A percentile compares a stretch with the other conserved stretches of the same genome.
These are phyloP conservation scores for Zalaria sp. DNA, from an alignment of 2,329 filamentous ascomycete species.

Conservation along the genomic window DNA sequence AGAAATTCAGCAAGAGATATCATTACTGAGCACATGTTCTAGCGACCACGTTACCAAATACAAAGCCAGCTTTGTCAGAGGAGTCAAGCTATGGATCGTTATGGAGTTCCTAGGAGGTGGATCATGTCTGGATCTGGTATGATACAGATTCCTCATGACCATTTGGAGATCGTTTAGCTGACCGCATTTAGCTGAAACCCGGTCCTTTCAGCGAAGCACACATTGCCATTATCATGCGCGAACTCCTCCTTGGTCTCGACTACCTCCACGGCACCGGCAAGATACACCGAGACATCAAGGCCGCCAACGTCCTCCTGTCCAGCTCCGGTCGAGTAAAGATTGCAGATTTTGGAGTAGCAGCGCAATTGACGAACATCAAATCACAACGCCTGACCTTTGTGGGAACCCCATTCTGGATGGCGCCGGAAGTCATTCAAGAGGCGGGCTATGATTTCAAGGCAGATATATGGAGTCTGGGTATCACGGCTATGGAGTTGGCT, in stretches of 20 bases:
- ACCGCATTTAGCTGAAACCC: conserved; percentile 57
- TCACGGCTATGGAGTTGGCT: conserved; percentile 81
- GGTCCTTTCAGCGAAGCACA: conserved; percentile 78
- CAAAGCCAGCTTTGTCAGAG: conserved; percentile 88
- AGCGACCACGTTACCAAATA: conserved; percentile 93
- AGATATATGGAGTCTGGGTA: conserved; percentile 86
- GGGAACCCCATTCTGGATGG: conserved; percentile 96
- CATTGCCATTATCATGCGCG: conserved; percentile 86
- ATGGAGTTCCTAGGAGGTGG: conserved; percentile 97
- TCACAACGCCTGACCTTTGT: conserved; percentile 96
- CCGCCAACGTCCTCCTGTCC: conserved; percentile 88
- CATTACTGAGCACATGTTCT: conserved; percentile 84
- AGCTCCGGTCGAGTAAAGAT: conserved; percentile 84
- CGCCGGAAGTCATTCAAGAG: conserved; percentile 85
- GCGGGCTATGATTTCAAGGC: conserved; percentile 75
- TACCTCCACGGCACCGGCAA: conserved; percentile 91
- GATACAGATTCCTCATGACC: conserved; percentile 9
- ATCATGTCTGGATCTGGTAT: conserved; percentile 83
- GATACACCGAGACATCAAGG: conserved; percentile 94
- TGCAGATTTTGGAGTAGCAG: conserved; percentile 92
- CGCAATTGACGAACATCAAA: conserved; percentile 93
- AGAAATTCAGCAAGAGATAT: conserved; percentile 96
- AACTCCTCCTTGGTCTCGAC: conserved; percentile 77
- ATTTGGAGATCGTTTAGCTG: conserved; percentile 14
- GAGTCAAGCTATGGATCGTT: conserved; percentile 96